A percentile compares a stretch with the other conserved stretches of the same genome.
phyloP scores from a whole-genome alignment of 2,329 filamentous ascomycete species.

The Aspergillus candidus region DNA sequence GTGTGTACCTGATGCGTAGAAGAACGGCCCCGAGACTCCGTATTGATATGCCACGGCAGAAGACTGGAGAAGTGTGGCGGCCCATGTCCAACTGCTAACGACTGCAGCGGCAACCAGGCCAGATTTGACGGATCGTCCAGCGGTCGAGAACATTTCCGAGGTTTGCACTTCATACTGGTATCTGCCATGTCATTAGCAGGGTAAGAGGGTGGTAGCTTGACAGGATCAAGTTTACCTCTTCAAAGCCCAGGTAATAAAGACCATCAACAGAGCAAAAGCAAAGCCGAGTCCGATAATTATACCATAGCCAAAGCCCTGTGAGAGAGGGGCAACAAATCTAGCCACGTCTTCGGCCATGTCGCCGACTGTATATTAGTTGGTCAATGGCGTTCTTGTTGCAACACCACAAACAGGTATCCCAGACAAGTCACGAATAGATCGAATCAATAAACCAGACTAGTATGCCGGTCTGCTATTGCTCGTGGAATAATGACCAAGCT shows the following conservation, averaged over 20 bases:
- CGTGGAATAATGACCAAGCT: too few species aligned
- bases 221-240: slow-evolving; percentile 44
- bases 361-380: not conserved
- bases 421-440: not conserved
- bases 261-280: slow-evolving; percentile 69
- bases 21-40: slow-evolving; percentile 61
- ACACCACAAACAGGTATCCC: not conserved
- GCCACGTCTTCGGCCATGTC: slow-evolving; percentile 20
- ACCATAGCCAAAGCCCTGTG: slow-evolving; percentile 67
- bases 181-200: slow-evolving; percentile 24
- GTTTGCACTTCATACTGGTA: slow-evolving; percentile 73
- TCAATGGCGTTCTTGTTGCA: not conserved
- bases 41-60: slow-evolving; percentile 79
- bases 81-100: slow-evolving; percentile 93
- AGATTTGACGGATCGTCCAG: slow-evolving; percentile 80
- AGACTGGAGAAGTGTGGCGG: slow-evolving; percentile 72
- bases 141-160: slow-evolving; percentile 87
- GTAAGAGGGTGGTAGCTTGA: not conserved
- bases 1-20: slow-evolving; percentile 55
- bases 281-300: slow-evolving; percentile 69
- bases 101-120: slow-evolving; percentile 83
- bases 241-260: slow-evolving; percentile 63
- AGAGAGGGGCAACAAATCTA: slow-evolving; percentile 29
- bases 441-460: too few species aligned
- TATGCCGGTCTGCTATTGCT: too few species aligned